A percentile compares a stretch with the other conserved stretches of the same genome.
Conservation (phyloP, 208 protist species). For the Leishmania guyanensis region DNA sequence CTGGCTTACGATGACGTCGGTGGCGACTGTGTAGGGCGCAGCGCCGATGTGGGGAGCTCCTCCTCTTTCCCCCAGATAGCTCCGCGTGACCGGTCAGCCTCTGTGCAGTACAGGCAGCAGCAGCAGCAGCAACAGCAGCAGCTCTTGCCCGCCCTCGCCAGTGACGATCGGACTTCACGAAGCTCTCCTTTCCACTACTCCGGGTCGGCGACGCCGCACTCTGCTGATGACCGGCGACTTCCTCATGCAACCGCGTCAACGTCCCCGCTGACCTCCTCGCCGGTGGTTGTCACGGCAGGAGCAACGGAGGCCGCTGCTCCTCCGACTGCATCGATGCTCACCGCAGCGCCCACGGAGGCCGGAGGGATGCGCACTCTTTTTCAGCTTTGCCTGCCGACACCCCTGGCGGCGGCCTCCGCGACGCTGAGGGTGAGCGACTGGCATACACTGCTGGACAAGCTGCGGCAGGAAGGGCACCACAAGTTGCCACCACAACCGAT, state of each 20-base stretch:
- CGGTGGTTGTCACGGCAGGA: background rate
- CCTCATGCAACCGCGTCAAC: background rate
- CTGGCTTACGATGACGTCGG: background rate
- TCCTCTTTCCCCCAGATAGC: background rate
- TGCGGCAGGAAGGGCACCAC: conserved; percentile 17
- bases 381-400: conserved; percentile 18
- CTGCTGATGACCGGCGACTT: background rate
- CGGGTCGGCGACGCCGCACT: background rate
- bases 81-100: too few relatives aligned
- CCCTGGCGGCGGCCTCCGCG: conserved; percentile 10
- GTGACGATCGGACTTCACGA: background rate
- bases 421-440: conserved; percentile 31
- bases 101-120: background rate
- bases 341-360: background rate
- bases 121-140: background rate
- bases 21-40: background rate
- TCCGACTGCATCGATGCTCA: background rate
- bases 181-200: background rate
- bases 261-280: background rate
- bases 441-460: conserved; percentile 18
- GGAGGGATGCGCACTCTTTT: conserved; percentile 17
- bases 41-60: background rate
- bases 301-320: too few relatives aligned
- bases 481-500: conserved; percentile 45
- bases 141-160: background rate